These are phyloP conservation scores for Parietichytrium sp. DNA, from an alignment of 108 stramenopile genomes.

Conservation along the genomic window DNA sequence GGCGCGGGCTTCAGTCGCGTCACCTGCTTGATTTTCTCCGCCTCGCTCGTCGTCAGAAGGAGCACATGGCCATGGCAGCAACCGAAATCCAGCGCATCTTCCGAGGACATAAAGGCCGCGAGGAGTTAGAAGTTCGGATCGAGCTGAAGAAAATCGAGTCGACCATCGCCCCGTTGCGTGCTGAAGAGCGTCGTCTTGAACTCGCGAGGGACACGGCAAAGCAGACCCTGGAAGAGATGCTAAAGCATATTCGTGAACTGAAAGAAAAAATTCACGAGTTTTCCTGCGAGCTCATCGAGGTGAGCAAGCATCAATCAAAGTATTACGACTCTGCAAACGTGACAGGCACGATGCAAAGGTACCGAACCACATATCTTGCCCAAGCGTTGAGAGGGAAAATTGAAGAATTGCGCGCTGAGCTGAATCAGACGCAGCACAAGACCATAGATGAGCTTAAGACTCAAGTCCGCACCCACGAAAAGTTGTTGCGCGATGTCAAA, in stretches of 20 bases:
- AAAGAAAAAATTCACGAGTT: neutral
- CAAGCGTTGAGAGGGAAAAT: slow-evolving; percentile 11
- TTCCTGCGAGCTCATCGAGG: slow-evolving; percentile 16
- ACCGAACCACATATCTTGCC: slow-evolving; percentile 19
- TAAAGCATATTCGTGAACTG: neutral
- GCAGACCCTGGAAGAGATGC: slow-evolving; percentile 1
- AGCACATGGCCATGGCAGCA: neutral
- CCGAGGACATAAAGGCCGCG: slow-evolving; percentile 19
- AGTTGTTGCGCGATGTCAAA: neutral
- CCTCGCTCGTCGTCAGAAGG: neutral
- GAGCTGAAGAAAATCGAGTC: neutral
- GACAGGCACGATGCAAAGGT: slow-evolving; percentile 20
- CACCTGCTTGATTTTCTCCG: neutral
- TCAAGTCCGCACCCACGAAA: neutral
- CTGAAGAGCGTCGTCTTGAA: neutral
- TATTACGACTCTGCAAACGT: slow-evolving; percentile 35
- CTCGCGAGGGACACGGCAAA: neutral
- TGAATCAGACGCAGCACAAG: neutral
- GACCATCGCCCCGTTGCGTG: neutral
- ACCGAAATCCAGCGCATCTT: neutral
- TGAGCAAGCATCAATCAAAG: slow-evolving; percentile 2
- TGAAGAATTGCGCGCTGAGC: slow-evolving; percentile 23
- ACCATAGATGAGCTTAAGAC: neutral
- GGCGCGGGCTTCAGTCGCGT: neutral
- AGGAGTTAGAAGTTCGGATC: neutral